Conservation (phyloP, 805 yeast species). For the Wickerhamomyces queroliae region DNA sequence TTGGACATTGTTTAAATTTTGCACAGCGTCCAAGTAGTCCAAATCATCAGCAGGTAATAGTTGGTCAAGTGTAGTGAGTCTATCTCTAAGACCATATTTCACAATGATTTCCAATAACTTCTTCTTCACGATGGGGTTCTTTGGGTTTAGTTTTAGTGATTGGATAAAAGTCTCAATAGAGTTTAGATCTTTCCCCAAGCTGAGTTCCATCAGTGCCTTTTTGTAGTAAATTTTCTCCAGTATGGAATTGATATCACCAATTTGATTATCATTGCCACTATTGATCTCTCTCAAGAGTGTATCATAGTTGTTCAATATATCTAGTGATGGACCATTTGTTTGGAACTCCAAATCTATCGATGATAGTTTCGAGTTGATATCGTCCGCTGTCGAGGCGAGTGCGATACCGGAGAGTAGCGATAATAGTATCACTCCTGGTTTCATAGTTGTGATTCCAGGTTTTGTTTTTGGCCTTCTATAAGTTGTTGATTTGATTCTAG, state of each 20-base stretch:
- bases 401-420: neutral
- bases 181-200: conserved; percentile 44
- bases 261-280: neutral
- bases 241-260: conserved; percentile 9
- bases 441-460: neutral
- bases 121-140: conserved; percentile 40
- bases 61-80: conserved; percentile 14
- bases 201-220: conserved; percentile 55
- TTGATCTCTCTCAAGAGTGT: conserved; percentile 7
- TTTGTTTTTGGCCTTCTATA: too few relatives aligned
- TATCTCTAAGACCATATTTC: conserved; percentile 45
- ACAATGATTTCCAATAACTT: conserved; percentile 44
- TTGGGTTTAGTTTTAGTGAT: conserved; percentile 37
- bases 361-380: conserved; percentile 10
- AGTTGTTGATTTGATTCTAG: too few relatives aligned
- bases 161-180: conserved; percentile 48
- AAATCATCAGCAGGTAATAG: conserved; percentile 7
- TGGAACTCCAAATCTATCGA: conserved; percentile 12
- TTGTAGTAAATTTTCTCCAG: conserved; percentile 47
- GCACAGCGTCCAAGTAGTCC: conserved; percentile 10
- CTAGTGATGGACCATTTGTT: conserved; percentile 16
- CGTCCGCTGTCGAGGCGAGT: neutral
- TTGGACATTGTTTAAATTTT: conserved; percentile 12
- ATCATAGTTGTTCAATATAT: conserved; percentile 15
- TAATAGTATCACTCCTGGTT: neutral